phyloP scores from a whole-genome alignment of 2,329 filamentous ascomycete species.

The Diaporthe longicolla region DNA sequence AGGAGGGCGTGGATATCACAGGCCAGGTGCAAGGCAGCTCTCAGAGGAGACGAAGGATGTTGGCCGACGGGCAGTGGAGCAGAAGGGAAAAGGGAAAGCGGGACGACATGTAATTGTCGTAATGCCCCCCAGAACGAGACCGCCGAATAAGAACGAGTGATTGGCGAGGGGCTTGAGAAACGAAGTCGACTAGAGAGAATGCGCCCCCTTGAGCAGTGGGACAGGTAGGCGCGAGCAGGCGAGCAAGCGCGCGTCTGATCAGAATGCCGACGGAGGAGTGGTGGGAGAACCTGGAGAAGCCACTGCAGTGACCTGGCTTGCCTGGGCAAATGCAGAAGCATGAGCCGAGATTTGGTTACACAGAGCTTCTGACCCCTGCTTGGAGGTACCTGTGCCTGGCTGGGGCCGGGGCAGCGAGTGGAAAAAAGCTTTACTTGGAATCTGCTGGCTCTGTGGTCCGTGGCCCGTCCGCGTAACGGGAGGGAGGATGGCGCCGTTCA shows the following conservation, averaged over 20 bases:
- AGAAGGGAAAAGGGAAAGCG: slow-evolving; percentile 20
- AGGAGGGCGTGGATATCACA: slow-evolving; percentile 27
- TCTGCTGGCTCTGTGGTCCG: slow-evolving; percentile 19
- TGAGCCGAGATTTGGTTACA: slow-evolving; percentile 43
- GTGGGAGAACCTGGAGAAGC: slow-evolving; percentile 26
- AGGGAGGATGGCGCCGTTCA: slow-evolving; percentile 11
- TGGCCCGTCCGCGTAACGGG: slow-evolving; percentile 32
- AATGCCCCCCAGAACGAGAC: slow-evolving; percentile 35
- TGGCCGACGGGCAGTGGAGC: slow-evolving; percentile 36
- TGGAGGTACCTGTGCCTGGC: slow-evolving; percentile 29
- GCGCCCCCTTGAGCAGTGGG: slow-evolving; percentile 31
- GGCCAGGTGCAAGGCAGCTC: slow-evolving; percentile 33
- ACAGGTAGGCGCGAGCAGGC: slow-evolving; percentile 43
- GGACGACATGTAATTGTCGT: slow-evolving; percentile 33
- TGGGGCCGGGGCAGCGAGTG: slow-evolving; percentile 25
- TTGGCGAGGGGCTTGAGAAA: slow-evolving; percentile 36
- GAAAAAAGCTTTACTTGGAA: slow-evolving; percentile 33
- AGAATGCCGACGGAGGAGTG: slow-evolving; percentile 27
- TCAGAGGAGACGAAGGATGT: slow-evolving; percentile 30
- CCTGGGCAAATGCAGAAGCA: slow-evolving; percentile 34
- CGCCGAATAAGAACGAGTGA: slow-evolving; percentile 43
- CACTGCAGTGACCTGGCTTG: slow-evolving; percentile 21
- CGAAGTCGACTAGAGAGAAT: slow-evolving; percentile 34
- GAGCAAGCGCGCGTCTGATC: slow-evolving; percentile 56
- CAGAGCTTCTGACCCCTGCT: slow-evolving; percentile 41